Evolutionary conservation across 2,329 filamentous ascomycete genomes (phyloP).

Genomic region (Penicillium janthinellum): DNA sequence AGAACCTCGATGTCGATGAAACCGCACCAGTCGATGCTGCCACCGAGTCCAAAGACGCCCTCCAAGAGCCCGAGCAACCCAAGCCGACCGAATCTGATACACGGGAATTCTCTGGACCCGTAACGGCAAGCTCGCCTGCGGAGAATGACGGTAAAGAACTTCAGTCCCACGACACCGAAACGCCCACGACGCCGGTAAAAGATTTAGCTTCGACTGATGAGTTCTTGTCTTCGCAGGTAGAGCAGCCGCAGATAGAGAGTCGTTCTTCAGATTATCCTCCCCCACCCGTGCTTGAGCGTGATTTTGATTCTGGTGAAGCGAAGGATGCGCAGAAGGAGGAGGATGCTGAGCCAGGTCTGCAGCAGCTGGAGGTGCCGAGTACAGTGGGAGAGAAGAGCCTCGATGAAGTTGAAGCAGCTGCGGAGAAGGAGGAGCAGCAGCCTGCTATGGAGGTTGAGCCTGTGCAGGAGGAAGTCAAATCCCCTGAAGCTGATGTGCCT

Average conservation of each 20-base stretch:
- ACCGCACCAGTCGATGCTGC: slow-evolving; percentile 2
- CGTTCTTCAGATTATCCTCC: slow-evolving; percentile 35
- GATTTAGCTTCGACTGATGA: slow-evolving; percentile 49
- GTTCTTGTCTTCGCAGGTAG: slow-evolving; percentile 48
- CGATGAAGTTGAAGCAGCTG: background rate
- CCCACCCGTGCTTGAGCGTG: slow-evolving; percentile 34
- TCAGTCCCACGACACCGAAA: slow-evolving; percentile 46
- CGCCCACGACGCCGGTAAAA: slow-evolving; percentile 40
- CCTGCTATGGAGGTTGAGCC: slow-evolving; percentile 3
- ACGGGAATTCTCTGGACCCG: slow-evolving; percentile 25
- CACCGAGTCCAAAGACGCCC: background rate
- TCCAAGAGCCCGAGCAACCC: too few species aligned
- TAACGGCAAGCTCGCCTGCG: slow-evolving; percentile 36
- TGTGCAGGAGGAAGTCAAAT: slow-evolving; percentile 9
- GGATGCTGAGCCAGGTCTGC: background rate
- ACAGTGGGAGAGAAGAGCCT: background rate
- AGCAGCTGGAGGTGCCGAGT: background rate
- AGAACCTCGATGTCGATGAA: slow-evolving; percentile 27
- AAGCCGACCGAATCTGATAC: background rate
- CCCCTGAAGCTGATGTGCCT: slow-evolving; percentile 1
- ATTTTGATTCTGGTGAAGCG: slow-evolving; percentile 25
- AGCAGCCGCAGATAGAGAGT: slow-evolving; percentile 38
- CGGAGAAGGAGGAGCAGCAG: slow-evolving; percentile 11
- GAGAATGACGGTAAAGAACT: slow-evolving; percentile 50
- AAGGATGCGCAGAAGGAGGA: slow-evolving; percentile 12